These are phyloP conservation scores for Aspergillus intermedius DNA, from an alignment of 2,329 filamentous ascomycete species.

Conservation along the genomic window DNA sequence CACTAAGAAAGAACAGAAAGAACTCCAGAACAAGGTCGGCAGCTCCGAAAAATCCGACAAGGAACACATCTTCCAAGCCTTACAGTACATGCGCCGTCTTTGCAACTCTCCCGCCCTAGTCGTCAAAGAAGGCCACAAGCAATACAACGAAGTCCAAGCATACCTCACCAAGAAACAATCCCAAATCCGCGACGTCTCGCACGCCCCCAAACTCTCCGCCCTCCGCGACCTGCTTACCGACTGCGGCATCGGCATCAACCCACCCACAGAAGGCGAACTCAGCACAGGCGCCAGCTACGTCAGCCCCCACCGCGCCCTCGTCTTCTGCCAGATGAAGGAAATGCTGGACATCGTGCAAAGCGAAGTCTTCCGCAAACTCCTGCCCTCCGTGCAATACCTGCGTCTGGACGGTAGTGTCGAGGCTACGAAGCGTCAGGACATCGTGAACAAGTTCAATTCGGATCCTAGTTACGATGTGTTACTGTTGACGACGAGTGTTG, in stretches of 20 bases:
- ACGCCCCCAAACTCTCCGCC: conserved; percentile 88
- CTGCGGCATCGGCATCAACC: conserved; percentile 84
- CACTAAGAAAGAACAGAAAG: conserved; percentile 84
- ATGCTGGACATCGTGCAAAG: conserved; percentile 99
- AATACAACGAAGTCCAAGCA: conserved; percentile 81
- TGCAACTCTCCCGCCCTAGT: conserved; percentile 97
- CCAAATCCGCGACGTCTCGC: conserved; percentile 72
- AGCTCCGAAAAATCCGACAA: conserved; percentile 87
- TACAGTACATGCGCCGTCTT: conserved; percentile 99
- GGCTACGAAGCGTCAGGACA: conserved; percentile 87
- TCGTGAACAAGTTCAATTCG: conserved; percentile 98
- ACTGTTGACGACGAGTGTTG: conserved; percentile 88
- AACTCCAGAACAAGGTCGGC: conserved; percentile 74
- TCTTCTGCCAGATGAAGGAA: conserved; percentile 99
- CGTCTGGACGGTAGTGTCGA: conserved; percentile 93
- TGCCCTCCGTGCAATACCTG: conserved; percentile 88
- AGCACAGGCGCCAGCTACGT: conserved; percentile 67
- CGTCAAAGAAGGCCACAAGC: conserved; percentile 85
- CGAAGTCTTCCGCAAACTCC: conserved; percentile 79
- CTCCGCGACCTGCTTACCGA: conserved; percentile 92
- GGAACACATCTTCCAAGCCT: conserved; percentile 96
- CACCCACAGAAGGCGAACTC: conserved; percentile 47
- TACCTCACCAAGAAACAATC: conserved; percentile 73
- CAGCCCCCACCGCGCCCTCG: conserved; percentile 87
- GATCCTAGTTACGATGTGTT: conserved; percentile 95